A percentile compares a stretch with the other conserved stretches of the same genome.
phyloP scores from a whole-genome alignment of 768 basidiomycete genomes.

The Tulasnella sp. region DNA sequence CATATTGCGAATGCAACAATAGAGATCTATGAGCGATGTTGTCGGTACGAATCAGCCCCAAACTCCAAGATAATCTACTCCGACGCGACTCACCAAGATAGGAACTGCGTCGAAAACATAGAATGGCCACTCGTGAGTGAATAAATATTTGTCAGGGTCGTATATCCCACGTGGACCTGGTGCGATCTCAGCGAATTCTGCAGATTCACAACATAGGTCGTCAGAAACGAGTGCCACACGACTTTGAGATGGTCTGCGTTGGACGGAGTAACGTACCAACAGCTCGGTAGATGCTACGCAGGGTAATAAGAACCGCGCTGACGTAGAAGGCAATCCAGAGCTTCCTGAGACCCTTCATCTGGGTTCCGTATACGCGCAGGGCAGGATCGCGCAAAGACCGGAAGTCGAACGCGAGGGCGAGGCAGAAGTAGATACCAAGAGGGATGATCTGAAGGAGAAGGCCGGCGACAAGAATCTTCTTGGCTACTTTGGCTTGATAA shows the following conservation, averaged over 20 bases:
- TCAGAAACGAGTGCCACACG: neutral
- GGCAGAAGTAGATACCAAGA: slow-evolving; percentile 19
- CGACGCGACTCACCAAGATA: slow-evolving; percentile 23
- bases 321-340: slow-evolving; percentile 27
- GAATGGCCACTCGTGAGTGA: slow-evolving; percentile 28
- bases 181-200: slow-evolving; percentile 26
- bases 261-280: slow-evolving; percentile 22
- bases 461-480: slow-evolving; percentile 26
- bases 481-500: neutral
- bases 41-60: neutral
- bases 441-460: slow-evolving; percentile 25
- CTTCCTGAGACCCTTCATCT: slow-evolving; percentile 14
- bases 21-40: neutral
- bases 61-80: neutral
- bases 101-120: slow-evolving; percentile 27
- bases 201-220: neutral
- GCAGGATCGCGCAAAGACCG: neutral
- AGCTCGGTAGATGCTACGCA: slow-evolving; percentile 25
- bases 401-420: slow-evolving; percentile 21
- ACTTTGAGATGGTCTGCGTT: neutral
- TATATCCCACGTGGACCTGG: neutral
- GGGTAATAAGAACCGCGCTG: slow-evolving; percentile 19
- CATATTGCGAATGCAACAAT: slow-evolving; percentile 5
- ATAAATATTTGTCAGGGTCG: slow-evolving; percentile 20
- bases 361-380: neutral